Evolutionary conservation across 192 early-diverging fungal species (phyloP).

Genomic region (Funneliformis mosseae): DNA sequence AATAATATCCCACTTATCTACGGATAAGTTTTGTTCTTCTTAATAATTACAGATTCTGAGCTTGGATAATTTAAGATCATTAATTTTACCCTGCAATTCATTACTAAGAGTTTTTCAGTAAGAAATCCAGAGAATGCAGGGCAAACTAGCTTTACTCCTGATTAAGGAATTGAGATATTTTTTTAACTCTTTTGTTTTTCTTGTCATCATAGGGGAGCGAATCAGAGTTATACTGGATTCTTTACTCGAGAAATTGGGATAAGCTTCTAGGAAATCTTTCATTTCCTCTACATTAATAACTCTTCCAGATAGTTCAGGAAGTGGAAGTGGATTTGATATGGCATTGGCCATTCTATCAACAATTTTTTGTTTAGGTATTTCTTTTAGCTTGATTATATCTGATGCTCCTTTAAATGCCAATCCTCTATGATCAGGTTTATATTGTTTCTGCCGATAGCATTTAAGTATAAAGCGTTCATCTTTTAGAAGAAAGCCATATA

Average conservation of each 20-base stretch:
- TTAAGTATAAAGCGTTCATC: too few species aligned
- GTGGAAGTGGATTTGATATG: not conserved
- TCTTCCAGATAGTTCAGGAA: not conserved
- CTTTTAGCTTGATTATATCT: too few species aligned
- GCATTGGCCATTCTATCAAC: not conserved
- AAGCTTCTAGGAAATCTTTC: not conserved
- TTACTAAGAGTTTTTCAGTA: not conserved
- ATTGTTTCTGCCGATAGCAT: constrained; percentile 1
- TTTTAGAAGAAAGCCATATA: too few species aligned
- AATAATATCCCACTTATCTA: constrained; percentile 3
- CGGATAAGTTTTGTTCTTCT: not conserved
- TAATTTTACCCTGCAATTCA: constrained; percentile 8
- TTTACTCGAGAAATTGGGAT: constrained; percentile 12
- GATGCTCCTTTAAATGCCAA: too few species aligned
- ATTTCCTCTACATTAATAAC: too few species aligned
- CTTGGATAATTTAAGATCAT: not conserved
- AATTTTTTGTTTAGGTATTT: not conserved
- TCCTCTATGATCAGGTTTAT: not conserved
- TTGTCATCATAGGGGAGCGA: not conserved
- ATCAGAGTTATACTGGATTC: constrained; percentile 10
- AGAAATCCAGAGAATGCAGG: not conserved
- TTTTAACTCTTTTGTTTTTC: constrained; percentile 8
- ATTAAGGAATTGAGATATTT: not conserved
- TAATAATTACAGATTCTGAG: not conserved
- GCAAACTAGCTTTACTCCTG: not conserved